Percentiles rank a stretch among this genome's conserved stretches.
Conservation (phyloP, 495 filamentous ascomycete genomes). For the Xylaria grammica region DNA sequence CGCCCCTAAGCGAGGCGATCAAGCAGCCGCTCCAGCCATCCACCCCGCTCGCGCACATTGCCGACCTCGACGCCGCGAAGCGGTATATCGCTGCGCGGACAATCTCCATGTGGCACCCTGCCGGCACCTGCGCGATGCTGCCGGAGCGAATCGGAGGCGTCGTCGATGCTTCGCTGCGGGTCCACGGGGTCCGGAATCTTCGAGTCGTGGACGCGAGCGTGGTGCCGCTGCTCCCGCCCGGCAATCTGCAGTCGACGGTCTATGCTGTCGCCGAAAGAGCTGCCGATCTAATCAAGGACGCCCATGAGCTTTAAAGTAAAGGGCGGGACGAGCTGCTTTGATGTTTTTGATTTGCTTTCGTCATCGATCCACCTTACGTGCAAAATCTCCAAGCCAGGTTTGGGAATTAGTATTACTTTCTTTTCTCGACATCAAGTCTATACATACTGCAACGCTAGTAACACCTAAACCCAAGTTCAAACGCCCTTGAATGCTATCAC, state of each 20-base stretch:
- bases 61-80: conserved; percentile 10
- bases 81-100: conserved; percentile 10
- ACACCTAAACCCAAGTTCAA: too few species aligned
- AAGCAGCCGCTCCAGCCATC: conserved; percentile 14
- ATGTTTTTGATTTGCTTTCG: too few species aligned
- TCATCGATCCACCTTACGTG: too few species aligned
- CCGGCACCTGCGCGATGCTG: conserved; percentile 35
- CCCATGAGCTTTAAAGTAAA: too few species aligned
- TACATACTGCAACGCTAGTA: too few species aligned
- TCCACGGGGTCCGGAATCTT: conserved; percentile 36
- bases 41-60: not conserved
- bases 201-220: conserved; percentile 43
- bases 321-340: too few species aligned
- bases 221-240: conserved; percentile 37
- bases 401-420: too few species aligned
- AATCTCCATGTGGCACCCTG: conserved; percentile 29
- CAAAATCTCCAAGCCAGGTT: too few species aligned
- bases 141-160: conserved; percentile 30
- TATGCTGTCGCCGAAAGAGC: conserved; percentile 46
- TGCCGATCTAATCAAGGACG: conserved; percentile 22
- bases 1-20: conserved; percentile 14
- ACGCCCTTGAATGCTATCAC: too few species aligned
- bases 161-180: conserved; percentile 26
- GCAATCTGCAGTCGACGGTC: conserved; percentile 42
- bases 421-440: too few species aligned